phyloP scores from a whole-genome alignment of 2,329 filamentous ascomycete genomes.

The Phaeoacremonium minimum region DNA sequence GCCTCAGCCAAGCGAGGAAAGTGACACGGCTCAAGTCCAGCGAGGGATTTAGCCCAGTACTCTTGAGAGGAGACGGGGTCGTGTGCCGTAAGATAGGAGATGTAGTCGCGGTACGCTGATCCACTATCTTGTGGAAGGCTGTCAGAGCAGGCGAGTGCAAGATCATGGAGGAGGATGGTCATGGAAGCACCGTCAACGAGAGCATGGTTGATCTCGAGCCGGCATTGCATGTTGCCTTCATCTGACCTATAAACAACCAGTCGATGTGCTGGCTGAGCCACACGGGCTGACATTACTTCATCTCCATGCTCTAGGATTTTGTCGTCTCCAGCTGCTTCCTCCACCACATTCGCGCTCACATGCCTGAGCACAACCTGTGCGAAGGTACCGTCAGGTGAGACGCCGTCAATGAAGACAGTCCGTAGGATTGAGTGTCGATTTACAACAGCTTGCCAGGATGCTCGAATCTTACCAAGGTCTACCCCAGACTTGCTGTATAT shows the following conservation, averaged over 20 bases:
- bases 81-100: constrained; percentile 14
- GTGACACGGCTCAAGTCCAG: constrained; percentile 18
- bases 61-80: constrained; percentile 12
- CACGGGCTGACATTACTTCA: too few species aligned
- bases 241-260: too few species aligned
- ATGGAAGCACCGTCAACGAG: constrained; percentile 27
- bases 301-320: too few species aligned
- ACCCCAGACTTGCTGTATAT: background rate
- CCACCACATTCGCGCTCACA: too few species aligned
- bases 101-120: constrained; percentile 12
- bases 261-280: too few species aligned
- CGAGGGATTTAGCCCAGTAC: constrained; percentile 20
- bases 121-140: too few species aligned
- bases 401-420: constrained; percentile 24
- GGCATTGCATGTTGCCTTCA: too few species aligned
- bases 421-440: constrained; percentile 22
- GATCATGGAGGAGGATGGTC: constrained; percentile 20
- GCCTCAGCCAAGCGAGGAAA: constrained; percentile 19
- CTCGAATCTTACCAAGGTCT: constrained; percentile 5
- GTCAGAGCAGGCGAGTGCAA: constrained; percentile 20
- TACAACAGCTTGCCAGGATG: constrained; percentile 20
- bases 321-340: too few species aligned
- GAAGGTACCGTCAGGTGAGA: constrained; percentile 15
- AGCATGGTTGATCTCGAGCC: constrained; percentile 28
- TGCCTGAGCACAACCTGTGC: constrained; percentile 23